These are phyloP conservation scores for Nitzschia sp. DNA, from an alignment of 108 stramenopile genomes.

Conservation along the genomic window DNA sequence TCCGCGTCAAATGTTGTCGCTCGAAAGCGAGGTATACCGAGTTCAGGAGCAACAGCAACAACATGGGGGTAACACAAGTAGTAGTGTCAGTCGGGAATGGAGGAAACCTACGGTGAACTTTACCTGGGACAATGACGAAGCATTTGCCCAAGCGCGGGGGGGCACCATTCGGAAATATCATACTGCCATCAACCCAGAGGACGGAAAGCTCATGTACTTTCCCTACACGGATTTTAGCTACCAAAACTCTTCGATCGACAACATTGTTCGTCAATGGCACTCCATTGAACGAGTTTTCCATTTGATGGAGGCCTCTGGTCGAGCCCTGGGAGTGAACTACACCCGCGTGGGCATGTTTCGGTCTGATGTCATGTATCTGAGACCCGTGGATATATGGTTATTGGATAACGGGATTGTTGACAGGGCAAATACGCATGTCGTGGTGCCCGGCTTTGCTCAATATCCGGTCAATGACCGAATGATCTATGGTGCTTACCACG, in stretches of 20 bases:
- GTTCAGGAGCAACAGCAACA: background rate
- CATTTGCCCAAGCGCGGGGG: slow-evolving; percentile 21
- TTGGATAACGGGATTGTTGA: slow-evolving; percentile 21
- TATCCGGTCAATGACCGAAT: slow-evolving; percentile 51
- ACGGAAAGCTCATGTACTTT: slow-evolving; percentile 31
- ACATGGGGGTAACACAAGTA: background rate
- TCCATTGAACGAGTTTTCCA: slow-evolving; percentile 6
- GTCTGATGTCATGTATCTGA: slow-evolving; percentile 31
- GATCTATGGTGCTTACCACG: slow-evolving; percentile 48
- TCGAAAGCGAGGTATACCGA: slow-evolving; percentile 25
- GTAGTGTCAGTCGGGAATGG: background rate
- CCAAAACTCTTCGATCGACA: slow-evolving; percentile 11
- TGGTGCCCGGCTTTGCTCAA: slow-evolving; percentile 29
- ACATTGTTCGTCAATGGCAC: slow-evolving; percentile 42
- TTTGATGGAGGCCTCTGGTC: background rate
- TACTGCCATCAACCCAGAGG: slow-evolving; percentile 10
- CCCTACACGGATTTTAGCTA: slow-evolving; percentile 6
- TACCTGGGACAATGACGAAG: slow-evolving; percentile 26
- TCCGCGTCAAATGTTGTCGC: slow-evolving; percentile 31
- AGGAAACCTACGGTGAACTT: slow-evolving; percentile 17
- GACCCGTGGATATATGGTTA: slow-evolving; percentile 14
- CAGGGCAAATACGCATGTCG: slow-evolving; percentile 18
- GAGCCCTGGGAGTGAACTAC: slow-evolving; percentile 20
- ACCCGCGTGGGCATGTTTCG: slow-evolving; percentile 39
- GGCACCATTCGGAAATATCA: slow-evolving; percentile 24